Evolutionary conservation across 2,329 filamentous ascomycete species (phyloP), one percentile per base, ranked within the genome.

Genomic region (Pleochaeta shiraiana): DNA sequence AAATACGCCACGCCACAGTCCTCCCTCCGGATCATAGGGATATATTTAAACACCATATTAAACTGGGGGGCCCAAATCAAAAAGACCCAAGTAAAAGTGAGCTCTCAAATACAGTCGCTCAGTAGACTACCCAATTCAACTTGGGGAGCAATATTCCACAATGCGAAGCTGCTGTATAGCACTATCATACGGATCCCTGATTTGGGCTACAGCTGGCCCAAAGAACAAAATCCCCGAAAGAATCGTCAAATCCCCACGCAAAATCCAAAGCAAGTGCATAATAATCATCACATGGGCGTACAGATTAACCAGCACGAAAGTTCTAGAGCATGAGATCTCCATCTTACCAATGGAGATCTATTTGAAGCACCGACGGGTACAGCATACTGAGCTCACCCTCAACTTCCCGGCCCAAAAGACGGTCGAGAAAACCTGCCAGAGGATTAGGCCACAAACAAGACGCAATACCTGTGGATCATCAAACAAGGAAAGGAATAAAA

Each of bases 321-420:
- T 45, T 1, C 34, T 45, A 14, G 60, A 63, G 45, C 33, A 63
- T 16, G 60, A 63, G 37, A 63, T 26, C 33, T 45, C 21, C 60
- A 45, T 45, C 37, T n/a, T 63, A 63, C 60, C 34, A 11, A 45
- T 45, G 26, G 60, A 45, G 19, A 63, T 45, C 7, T 45, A 63
- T 12, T 30, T 45, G 30, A 45, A 63, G 21, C n/a, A 63, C 19
- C 26, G 34, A 63, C 43, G 60, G 21, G 12, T 63, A 1, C 34
- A 60, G 55, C 55, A 34, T 21, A 31, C 30, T 16, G 55, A 31
- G 55, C 28, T 60, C 55, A 60, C 12, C 19, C 30, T 28, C 28
- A 60, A 34, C 19, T 60, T 5, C 34, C 30, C 30, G 55, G 55
- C 37, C 55, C 55, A 34, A 21, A 34, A 34, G 11, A 24, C 12